Base-by-base conservation (phyloP, 1,284 basidiomycete genomes). In the Leucocoprinus gongylophorus region DNA sequence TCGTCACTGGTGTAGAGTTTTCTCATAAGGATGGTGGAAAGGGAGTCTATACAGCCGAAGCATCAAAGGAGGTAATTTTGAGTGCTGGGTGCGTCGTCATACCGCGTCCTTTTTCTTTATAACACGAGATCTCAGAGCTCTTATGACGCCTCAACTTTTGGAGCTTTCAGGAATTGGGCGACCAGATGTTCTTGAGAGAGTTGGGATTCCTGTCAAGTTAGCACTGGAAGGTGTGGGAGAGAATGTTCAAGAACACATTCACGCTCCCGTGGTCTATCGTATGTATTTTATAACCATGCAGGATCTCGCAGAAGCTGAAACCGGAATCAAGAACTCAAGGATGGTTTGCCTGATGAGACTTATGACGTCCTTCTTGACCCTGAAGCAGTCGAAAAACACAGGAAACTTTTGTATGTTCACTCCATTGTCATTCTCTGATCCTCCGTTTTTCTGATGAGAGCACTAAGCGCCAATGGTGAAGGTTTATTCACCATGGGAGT, bases 151-250 rank as follows among this genome's bases (percentile, higher is more conserved):
- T 3, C 64, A 67, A 51, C 55, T 70, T 15, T 57, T 70, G n/a
- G 66, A 69, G 48, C 58, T 68, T 6, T 69, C 67, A 12, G 67
- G 68, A 1, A 64, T 70, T 20, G 68, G 68, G 20, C 57, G 61
- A 15, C 47, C 53, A 29, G 40, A 51, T 17, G 46, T 65, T 17
- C 46, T 65, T n/a, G 35, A 41, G 4, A 54, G 56, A 18, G 47
- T 61, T 28, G 57, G 48, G 13, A 59, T 64, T 30, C 46, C 59
- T 21, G 55, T 58, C 18, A 58, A 58, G 43, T 40, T 67, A 29
- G 51, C 62, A 43, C 56, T 62, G 40, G 61, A 64, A 46, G 63
- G 62, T 9, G 66, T 69, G 8, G 67, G 67, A 6, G 59, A 59
- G 28, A 67, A 67, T 51, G 23, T 47, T 17, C 46, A 47, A 29